phyloP scores from a whole-genome alignment of 805 yeast genomes.

The Pichia membranifaciens region DNA sequence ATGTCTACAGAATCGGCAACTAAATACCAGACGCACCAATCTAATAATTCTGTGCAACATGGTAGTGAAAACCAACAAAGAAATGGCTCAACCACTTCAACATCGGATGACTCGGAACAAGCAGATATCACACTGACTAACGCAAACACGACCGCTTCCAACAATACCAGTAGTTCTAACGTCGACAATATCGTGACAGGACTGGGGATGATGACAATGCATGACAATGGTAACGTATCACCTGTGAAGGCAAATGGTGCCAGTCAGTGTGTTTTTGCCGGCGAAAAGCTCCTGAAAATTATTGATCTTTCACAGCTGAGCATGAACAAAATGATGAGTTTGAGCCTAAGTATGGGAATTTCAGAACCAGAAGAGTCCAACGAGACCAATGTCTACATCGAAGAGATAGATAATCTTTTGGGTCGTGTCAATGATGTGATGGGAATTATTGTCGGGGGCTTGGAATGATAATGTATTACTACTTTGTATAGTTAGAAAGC shows the following conservation, averaged over 20 bases:
- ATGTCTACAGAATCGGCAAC: constrained; percentile 1
- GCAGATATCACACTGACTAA: constrained; percentile 9
- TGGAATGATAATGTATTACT: constrained; percentile 1
- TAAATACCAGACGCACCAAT: not conserved
- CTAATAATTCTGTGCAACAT: not conserved
- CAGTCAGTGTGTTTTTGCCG: too few species aligned
- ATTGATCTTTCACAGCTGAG: constrained; percentile 1
- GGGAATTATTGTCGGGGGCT: constrained; percentile 1
- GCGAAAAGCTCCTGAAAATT: not conserved
- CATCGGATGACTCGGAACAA: constrained; percentile 1
- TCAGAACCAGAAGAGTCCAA: not conserved
- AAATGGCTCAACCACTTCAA: constrained; percentile 1
- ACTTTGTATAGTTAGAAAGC: not conserved
- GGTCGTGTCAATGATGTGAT: constrained; percentile 6
- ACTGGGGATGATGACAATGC: constrained; percentile 11
- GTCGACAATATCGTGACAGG: constrained; percentile 8
- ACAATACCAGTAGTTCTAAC: not conserved
- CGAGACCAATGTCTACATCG: constrained; percentile 12
- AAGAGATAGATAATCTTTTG: constrained; percentile 8
- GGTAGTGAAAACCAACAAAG: not conserved
- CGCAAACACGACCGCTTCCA: not conserved
- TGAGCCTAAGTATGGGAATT: not conserved
- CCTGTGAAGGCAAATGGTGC: not conserved
- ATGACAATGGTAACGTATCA: constrained; percentile 8
- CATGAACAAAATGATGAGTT: constrained; percentile 3